Percentiles rank a stretch among this genome's conserved stretches.
phyloP scores from a whole-genome alignment of 106 monocot genomes.

The Alisma plantagoaquatica region DNA sequence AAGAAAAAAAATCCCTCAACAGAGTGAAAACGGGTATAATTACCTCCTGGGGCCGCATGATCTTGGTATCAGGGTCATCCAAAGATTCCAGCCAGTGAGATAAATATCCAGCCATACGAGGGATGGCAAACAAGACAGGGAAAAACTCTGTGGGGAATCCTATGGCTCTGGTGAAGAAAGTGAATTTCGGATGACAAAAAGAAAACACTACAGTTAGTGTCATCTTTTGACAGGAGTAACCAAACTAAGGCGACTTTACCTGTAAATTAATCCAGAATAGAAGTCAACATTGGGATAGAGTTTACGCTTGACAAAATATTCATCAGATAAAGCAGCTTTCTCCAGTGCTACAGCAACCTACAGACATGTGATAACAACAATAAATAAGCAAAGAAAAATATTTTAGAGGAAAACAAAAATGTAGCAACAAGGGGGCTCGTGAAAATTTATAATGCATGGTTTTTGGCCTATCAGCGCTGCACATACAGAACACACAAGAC shows the following conservation, averaged over 20 bases:
- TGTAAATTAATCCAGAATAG: slow-evolving; percentile 91
- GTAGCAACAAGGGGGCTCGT: background rate
- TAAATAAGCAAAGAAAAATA: background rate
- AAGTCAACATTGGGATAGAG: slow-evolving; percentile 99
- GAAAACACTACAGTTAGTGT: background rate
- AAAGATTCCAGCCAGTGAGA: slow-evolving; percentile 98
- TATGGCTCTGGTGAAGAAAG: slow-evolving; percentile 55
- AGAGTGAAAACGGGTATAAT: no score
- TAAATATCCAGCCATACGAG: slow-evolving; percentile 94
- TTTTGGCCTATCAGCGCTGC: background rate
- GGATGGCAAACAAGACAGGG: slow-evolving; percentile 79
- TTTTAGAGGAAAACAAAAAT: background rate
- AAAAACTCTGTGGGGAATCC: slow-evolving; percentile 98
- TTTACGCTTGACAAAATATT: slow-evolving; percentile 85
- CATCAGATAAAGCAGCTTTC: slow-evolving; percentile 92
- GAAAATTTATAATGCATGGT: background rate
- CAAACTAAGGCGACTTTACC: slow-evolving; percentile 19
- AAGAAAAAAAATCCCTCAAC: no score
- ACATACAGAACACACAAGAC: background rate
- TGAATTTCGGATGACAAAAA: slow-evolving; percentile 9
- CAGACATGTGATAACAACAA: background rate
- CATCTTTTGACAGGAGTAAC: background rate
- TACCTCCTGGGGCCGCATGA: slow-evolving; percentile 96
- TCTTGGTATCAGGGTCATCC: slow-evolving; percentile 99
- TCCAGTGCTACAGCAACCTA: slow-evolving; percentile 95